Evolutionary conservation across 805 yeast genomes (phyloP).

Genomic region (Isabelozyma gotoi): DNA sequence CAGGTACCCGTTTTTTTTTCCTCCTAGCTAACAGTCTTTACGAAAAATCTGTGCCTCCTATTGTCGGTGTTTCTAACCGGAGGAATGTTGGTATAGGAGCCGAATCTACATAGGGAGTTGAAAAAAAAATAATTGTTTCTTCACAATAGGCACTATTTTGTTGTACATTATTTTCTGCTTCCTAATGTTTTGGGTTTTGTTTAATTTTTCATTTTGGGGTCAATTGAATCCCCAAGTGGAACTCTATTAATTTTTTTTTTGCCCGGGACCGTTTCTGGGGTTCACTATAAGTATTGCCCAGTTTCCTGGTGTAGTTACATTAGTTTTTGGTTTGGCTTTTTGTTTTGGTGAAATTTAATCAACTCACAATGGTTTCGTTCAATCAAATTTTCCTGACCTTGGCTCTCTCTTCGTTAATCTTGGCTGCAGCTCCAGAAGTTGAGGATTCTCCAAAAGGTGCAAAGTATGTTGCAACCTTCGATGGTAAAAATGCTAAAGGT

Average conservation of each 20-base stretch:
- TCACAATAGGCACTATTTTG: background rate
- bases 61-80: too few relatives aligned
- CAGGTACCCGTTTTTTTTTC: background rate
- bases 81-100: too few relatives aligned
- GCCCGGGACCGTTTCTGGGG: too few relatives aligned
- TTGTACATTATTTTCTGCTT: too few relatives aligned
- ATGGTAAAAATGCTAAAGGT: slow-evolving; percentile 20
- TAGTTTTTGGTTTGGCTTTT: background rate
- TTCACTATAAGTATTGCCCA: background rate
- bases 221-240: background rate
- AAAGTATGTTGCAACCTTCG: slow-evolving; percentile 27
- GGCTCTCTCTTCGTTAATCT: slow-evolving; percentile 8
- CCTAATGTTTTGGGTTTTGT: too few relatives aligned
- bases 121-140: too few relatives aligned
- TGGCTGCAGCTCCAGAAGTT: slow-evolving; percentile 24
- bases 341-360: too few relatives aligned
- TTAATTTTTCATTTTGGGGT: background rate
- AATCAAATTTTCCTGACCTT: slow-evolving; percentile 3
- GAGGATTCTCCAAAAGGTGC: slow-evolving; percentile 29
- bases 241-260: too few relatives aligned
- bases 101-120: too few relatives aligned
- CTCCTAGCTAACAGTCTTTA: background rate
- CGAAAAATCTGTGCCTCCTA: too few relatives aligned
- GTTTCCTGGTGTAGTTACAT: background rate
- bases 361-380: slow-evolving; percentile 11